Conservation (phyloP, 331 rosid species). For the Arachis monticola region DNA sequence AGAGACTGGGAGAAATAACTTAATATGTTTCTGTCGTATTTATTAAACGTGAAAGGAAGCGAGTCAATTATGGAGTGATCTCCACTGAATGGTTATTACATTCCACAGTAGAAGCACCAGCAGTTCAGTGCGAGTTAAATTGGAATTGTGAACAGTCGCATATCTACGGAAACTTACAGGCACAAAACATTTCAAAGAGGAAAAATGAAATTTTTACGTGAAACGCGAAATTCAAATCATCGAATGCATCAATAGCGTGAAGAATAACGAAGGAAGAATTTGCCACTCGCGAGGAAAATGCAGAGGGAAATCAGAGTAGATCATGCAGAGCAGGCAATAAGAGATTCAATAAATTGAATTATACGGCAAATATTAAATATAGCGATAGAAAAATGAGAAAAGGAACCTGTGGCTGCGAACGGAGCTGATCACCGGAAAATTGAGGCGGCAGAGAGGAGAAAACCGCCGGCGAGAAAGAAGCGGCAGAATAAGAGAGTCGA, state of each 20-base stretch:
- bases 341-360: background rate
- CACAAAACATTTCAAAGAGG: background rate
- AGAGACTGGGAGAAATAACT: background rate
- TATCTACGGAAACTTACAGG: background rate
- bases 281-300: constrained; percentile 31
- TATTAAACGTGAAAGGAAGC: constrained; percentile 18
- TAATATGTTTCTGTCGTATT: background rate
- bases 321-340: constrained; percentile 20
- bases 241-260: constrained; percentile 16
- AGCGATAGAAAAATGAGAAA: constrained; percentile 34
- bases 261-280: background rate
- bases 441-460: constrained; percentile 19
- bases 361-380: too few species aligned
- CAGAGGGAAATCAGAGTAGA: constrained; percentile 32
- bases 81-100: background rate
- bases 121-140: constrained; percentile 26
- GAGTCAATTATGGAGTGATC: constrained; percentile 9
- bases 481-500: constrained; percentile 47
- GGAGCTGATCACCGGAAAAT: constrained; percentile 7
- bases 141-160: constrained; percentile 26
- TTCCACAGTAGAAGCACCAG: constrained; percentile 17
- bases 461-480: constrained; percentile 45
- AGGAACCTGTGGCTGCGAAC: constrained; percentile 25
- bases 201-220: background rate
- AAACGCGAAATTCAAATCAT: constrained; percentile 27